Percentiles rank a stretch among this genome's conserved stretches.
These are phyloP conservation scores for Breynia disticha DNA, from an alignment of 441 rosid species.

Conservation along the genomic window DNA sequence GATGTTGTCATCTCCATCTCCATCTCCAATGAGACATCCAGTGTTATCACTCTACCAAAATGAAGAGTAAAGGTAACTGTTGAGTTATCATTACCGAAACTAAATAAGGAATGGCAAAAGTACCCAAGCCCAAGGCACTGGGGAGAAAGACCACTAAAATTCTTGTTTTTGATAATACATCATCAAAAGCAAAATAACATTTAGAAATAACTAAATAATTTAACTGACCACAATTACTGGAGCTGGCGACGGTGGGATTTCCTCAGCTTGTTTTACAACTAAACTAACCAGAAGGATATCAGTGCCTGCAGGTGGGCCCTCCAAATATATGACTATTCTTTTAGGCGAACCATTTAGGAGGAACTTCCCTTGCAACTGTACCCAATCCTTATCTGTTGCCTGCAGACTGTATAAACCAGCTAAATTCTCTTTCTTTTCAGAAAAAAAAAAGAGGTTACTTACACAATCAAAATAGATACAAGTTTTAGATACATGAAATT, in stretches of 20 bases:
- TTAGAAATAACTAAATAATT: slow-evolving; percentile 1
- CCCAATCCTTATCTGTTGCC: slow-evolving; percentile 76
- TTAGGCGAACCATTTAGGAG: slow-evolving; percentile 63
- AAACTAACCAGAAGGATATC: slow-evolving; percentile 73
- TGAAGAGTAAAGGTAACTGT: slow-evolving; percentile 6
- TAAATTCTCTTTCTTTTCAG: not conserved
- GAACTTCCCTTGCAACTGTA: slow-evolving; percentile 70
- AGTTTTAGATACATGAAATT: not conserved
- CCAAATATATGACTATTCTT: slow-evolving; percentile 50
- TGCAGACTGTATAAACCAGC: slow-evolving; percentile 37
- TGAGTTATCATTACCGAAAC: slow-evolving; percentile 2
- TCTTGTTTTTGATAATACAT: too few species aligned
- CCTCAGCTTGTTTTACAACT: slow-evolving; percentile 59
- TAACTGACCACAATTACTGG: slow-evolving; percentile 57
- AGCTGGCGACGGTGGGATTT: slow-evolving; percentile 47
- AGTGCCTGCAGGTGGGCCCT: slow-evolving; percentile 85
- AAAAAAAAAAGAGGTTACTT: not conserved
- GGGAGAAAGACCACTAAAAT: too few species aligned
- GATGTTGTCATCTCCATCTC: slow-evolving; percentile 51
- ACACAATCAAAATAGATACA: not conserved
- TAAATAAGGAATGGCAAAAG: not conserved
- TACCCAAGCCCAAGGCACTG: too few species aligned
- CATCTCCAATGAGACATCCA: slow-evolving; percentile 14
- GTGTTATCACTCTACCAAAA: slow-evolving; percentile 26
- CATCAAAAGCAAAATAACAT: slow-evolving; percentile 3